Evolutionary conservation across 352 stramenopile genomes (phyloP), one percentile per base, ranked within the genome.

Genomic region (Thalassiosira mediterranea): DNA sequence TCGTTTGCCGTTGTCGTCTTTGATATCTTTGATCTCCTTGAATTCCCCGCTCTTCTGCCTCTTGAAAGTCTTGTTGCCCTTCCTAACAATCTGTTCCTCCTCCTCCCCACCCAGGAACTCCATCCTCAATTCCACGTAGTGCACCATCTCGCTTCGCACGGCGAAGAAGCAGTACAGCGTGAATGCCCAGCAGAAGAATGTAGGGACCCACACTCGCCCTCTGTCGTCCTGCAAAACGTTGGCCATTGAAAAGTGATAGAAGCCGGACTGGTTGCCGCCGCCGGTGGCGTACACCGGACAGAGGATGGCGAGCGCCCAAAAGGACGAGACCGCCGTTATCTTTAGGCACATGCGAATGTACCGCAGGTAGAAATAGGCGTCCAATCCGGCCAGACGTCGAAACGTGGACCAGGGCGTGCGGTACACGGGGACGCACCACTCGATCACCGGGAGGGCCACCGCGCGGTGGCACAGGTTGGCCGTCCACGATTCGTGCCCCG

Each of bases 281-380:
- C 85, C 88, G 2, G 72, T 89, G 28, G 65, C 75, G 68, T 90
- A 93, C 3, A 85, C 51, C 1, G 86, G 82, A 47, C 86, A 81
- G 0, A 93, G 68, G 49, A 92, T 86, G 0, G 90, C 10, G 31
- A 83, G 65, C 1, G 77, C 81, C 88, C 88, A 93, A 54, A 93
- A 90, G 2, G 72, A 76, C 0, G 79, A 85, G 0, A 93, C 86
- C 0, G 76, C 40, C 10, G 83, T 90, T 11, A 87, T 81, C 61
- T 78, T 72, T 37, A 81, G 54, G 70, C 74, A 84, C 76, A 92
- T 88, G 52, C 84, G 72, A 59, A 92, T 85, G 42, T 89, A 92
- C 25, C 88, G 42, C 13, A 93, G 63, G 71, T 89, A 93, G 62
- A 93, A 92, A 59, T 93, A 93, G 28, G 78, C 86, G 82, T 93